These are phyloP conservation scores for Coffea canephora DNA, from an alignment of 257 asterid genomes.

Conservation along the genomic window DNA sequence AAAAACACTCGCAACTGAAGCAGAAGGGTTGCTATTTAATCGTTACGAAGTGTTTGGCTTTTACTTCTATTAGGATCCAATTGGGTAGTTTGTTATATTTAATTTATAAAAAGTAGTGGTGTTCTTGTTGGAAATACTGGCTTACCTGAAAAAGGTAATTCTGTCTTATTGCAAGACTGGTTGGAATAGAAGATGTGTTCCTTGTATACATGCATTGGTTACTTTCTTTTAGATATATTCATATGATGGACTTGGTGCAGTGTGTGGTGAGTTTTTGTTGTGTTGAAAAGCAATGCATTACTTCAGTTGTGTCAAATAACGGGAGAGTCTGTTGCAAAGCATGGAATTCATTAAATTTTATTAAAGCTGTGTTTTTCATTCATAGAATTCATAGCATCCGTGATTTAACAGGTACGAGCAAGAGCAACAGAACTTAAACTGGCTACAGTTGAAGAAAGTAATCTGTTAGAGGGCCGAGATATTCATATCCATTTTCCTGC, in stretches of 20 bases:
- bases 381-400: constrained; percentile 13
- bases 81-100: background rate
- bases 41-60: background rate
- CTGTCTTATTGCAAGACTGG: background rate
- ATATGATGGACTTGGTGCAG: background rate
- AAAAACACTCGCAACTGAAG: background rate
- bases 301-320: background rate
- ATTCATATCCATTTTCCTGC: constrained; percentile 98
- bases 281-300: background rate
- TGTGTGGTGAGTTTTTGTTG: background rate
- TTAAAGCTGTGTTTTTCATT: constrained; percentile 11
- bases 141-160: background rate
- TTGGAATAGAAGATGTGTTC: background rate
- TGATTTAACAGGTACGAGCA: constrained; percentile 66
- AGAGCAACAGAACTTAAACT: constrained; percentile 89
- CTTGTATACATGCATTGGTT: background rate
- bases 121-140: background rate
- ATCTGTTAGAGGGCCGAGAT: constrained; percentile 87
- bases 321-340: background rate
- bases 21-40: background rate
- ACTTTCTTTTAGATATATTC: background rate
- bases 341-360: background rate
- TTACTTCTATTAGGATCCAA: background rate
- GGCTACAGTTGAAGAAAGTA: constrained; percentile 59
- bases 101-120: background rate